Evolutionary conservation across 768 basidiomycete species (phyloP), one percentile per base, ranked within the genome.

Genomic region (Saitozyma sp.): DNA sequence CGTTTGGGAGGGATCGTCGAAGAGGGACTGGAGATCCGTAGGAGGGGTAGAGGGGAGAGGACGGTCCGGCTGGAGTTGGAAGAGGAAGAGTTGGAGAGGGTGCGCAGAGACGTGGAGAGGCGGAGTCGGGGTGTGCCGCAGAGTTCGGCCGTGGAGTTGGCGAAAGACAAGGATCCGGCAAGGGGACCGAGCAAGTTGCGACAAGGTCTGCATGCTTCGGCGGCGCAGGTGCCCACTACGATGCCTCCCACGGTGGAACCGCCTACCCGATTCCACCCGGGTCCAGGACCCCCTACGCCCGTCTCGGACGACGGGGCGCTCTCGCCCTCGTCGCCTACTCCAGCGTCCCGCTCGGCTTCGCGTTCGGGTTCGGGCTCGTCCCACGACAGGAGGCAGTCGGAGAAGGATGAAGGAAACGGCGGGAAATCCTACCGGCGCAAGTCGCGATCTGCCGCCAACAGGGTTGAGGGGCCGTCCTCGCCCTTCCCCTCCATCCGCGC

Each of bases 1-100:
- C 88, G 91, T 2, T 82, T 96, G n/a, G 82, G 89, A 10, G 88
- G 87, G 0, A 88, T 93, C 0, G 90, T 97, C 0, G 90, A 94
- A 77, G 88, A 90, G 61, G 91, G 91, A 5, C 82, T 96, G 57
- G 85, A 87, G 63, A 90, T 91, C 65, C 79, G 92, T 37, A 81
- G 88, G 45, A 79, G 82, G 45, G 82, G 82, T 3, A 80, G 87
- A 62, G 87, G 89, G 56, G 69, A 72, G 58, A 48, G 41, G 14
- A 70, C 64, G 16, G 62, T 69, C 13, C 58, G 57, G 50, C 74
- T 69, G 56, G 76, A 75, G 56, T 58, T 37, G 29, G 29, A 29
- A 29, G 29, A 29, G 29, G 29, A 29, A 29, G 29, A 29, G 29
- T 29, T 29, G 29, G 29, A 29, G 29, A 29, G 29, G 29, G 29